Conservation (phyloP, 257 asterid species). For the Salvia miltiorrhiza region DNA sequence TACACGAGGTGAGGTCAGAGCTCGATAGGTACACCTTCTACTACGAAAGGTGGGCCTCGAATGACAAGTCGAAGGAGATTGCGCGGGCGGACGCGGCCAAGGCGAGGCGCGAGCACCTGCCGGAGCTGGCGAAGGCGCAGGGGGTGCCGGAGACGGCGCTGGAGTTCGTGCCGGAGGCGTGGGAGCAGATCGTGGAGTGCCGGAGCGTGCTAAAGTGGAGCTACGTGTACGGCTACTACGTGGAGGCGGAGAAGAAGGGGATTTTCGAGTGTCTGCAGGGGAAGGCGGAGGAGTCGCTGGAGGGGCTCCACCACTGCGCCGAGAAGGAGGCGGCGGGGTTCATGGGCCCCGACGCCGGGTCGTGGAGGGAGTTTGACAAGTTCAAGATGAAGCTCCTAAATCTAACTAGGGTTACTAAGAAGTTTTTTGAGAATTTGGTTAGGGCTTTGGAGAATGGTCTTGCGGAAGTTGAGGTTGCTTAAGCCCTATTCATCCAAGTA, state of each 20-base stretch:
- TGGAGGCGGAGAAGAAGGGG: slow-evolving; percentile 3
- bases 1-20: neutral
- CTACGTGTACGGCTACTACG: slow-evolving; percentile 38
- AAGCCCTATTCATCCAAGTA: too few species aligned
- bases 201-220: slow-evolving; percentile 51
- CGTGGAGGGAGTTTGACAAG: neutral
- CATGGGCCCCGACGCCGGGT: neutral
- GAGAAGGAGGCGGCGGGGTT: slow-evolving; percentile 29
- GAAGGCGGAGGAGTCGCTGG: slow-evolving; percentile 37
- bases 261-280: slow-evolving; percentile 45
- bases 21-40: slow-evolving; percentile 27
- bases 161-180: slow-evolving; percentile 28
- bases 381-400: neutral
- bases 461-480: slow-evolving; percentile 7
- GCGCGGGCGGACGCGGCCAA: slow-evolving; percentile 19
- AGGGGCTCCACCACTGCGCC: slow-evolving; percentile 42
- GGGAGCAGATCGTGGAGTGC: slow-evolving; percentile 54
- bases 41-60: slow-evolving; percentile 35
- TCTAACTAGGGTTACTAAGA: slow-evolving; percentile 14
- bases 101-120: neutral
- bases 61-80: slow-evolving; percentile 10
- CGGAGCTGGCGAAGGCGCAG: neutral
- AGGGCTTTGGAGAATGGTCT: slow-evolving; percentile 31
- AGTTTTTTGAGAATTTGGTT: slow-evolving; percentile 31
- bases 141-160: neutral